phyloP scores from a whole-genome alignment of 2,329 filamentous ascomycete species.

The Cladosporium sp. region DNA sequence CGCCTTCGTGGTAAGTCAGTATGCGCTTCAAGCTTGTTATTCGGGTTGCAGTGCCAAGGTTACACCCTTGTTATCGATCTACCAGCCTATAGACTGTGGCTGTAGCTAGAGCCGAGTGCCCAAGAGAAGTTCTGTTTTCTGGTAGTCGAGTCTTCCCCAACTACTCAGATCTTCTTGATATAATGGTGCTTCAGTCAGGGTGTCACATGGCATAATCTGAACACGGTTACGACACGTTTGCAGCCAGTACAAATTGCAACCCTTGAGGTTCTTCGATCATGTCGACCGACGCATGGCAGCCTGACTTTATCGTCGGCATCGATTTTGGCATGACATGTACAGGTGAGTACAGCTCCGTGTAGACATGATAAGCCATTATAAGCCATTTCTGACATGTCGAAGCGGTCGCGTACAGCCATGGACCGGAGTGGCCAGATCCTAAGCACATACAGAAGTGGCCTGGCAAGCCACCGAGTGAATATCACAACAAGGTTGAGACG shows the following conservation, averaged over 20 bases:
- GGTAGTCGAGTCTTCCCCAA: neutral
- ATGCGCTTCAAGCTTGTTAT: neutral
- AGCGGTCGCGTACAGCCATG: slow-evolving; percentile 16
- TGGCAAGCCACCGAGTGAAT: slow-evolving; percentile 15
- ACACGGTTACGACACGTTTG: neutral
- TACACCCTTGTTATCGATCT: neutral
- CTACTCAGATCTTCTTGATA: neutral
- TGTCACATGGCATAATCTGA: too few relatives aligned
- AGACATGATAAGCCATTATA: too few relatives aligned
- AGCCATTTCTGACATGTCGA: neutral
- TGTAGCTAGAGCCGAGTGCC: neutral
- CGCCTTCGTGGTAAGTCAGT: neutral
- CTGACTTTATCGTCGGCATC: neutral
- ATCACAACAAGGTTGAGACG: slow-evolving; percentile 21
- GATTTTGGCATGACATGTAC: slow-evolving; percentile 10
- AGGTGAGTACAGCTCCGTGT: neutral
- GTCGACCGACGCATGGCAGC: neutral
- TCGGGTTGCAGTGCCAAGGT: neutral
- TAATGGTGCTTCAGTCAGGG: neutral
- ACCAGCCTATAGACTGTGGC: neutral
- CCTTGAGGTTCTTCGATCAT: neutral
- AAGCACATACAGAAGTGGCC: slow-evolving; percentile 22
- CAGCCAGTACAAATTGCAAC: neutral
- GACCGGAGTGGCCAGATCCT: slow-evolving; percentile 17
- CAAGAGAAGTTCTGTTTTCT: neutral